Base-by-base conservation (phyloP, 306 rosid species). In the Canavalia ensiformis region DNA sequence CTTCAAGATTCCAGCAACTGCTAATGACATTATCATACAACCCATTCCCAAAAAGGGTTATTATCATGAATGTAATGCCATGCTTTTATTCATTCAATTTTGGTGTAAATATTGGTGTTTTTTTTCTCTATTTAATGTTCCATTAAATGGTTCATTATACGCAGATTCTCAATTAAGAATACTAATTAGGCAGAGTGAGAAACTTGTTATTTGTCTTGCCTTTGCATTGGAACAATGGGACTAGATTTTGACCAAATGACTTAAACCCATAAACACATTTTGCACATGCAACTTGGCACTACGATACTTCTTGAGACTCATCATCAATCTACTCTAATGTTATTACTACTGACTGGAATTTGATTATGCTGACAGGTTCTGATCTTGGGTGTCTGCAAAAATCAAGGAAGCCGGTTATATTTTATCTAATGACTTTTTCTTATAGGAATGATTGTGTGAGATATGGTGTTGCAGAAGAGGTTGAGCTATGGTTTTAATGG, bases 401-500 rank as follows among this genome's bases (percentile, higher is more conserved):
- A 54, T 62, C 56, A 79, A 86, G 31, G 88, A 80, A 83, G 78
- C 72, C 66, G 34, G 47, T 59, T 72, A 62, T 41, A 70, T 78
- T 72, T 76, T 75, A 78, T 82, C 87, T 74, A 72, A 89, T 90
- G 92, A 88, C 45, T 88, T 60, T 85, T 86, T 85, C 71, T 60
- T 45, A 39, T 71, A 70, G 86, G 76, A 79, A 82, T 81, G 92
- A 78, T 81, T 78, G 52, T 81, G 58, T 83, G 81, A 84, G 92
- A 88, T 81, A 88, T 90, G 90, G 84, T 85, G 77, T 74, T 83
- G 79, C 81, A 82, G 68, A 88, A 88, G 87, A 85, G 86, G 80
- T 79, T 88, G 82, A 87, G 89, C 60, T 85, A 85, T 76, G 84
- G 90, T 84, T 88, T 89, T 79, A 79, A 81, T 85, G 95, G 91